These are phyloP conservation scores for Brettanomyces bruxellensis DNA, from an alignment of 805 yeast species.

Conservation along the genomic window DNA sequence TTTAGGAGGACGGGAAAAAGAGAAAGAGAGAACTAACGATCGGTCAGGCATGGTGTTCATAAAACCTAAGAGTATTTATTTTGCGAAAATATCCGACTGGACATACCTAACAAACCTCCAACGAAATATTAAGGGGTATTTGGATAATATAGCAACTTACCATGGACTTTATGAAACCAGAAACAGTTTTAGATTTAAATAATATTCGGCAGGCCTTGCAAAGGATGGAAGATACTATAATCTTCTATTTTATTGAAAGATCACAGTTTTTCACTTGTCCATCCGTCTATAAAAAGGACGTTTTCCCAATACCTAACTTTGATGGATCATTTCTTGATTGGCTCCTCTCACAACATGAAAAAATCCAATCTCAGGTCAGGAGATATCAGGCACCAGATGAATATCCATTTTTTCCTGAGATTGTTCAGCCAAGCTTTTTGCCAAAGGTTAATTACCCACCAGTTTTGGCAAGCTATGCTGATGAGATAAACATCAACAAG, in stretches of 20 bases:
- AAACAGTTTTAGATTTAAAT: constrained; percentile 66
- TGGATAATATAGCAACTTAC: too few relatives aligned
- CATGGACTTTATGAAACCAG: constrained; percentile 83
- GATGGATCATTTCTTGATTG: constrained; percentile 80
- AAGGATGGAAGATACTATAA: constrained; percentile 94
- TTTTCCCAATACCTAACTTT: constrained; percentile 54
- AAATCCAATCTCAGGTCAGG: constrained; percentile 67
- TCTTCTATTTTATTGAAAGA: constrained; percentile 86
- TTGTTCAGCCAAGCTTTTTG: constrained; percentile 53
- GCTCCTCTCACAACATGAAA: constrained; percentile 70
- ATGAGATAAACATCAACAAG: constrained; percentile 67
- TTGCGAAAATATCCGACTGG: too few relatives aligned
- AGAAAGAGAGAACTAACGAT: too few relatives aligned
- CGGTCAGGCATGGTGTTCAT: too few relatives aligned
- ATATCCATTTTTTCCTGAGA: constrained; percentile 74
- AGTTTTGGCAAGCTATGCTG: constrained; percentile 64
- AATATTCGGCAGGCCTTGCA: constrained; percentile 81
- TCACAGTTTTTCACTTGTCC: constrained; percentile 77
- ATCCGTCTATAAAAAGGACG: constrained; percentile 56
- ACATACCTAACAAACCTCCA: too few relatives aligned
- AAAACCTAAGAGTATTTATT: too few relatives aligned
- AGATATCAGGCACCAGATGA: constrained; percentile 95
- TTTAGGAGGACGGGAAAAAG: too few relatives aligned
- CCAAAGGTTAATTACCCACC: constrained; percentile 77
- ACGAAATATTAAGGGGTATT: too few relatives aligned